These are phyloP conservation scores for Eucalyptus camaldulensis DNA, from an alignment of 345 rosid genomes.

Conservation along the genomic window DNA sequence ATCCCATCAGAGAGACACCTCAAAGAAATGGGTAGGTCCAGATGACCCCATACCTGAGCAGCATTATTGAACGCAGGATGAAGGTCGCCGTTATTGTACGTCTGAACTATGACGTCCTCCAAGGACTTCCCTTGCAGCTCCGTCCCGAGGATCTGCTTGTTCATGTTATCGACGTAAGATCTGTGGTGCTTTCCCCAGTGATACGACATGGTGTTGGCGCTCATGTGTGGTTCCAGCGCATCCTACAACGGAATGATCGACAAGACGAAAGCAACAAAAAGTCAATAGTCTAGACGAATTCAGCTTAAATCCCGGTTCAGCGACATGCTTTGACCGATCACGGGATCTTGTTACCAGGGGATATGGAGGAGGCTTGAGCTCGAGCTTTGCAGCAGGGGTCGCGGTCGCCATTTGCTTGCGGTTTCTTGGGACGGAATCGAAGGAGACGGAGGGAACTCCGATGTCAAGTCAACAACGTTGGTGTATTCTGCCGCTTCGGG, in stretches of 20 bases:
- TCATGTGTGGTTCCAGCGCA: constrained; percentile 94
- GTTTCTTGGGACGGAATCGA: neutral
- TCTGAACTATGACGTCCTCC: constrained; percentile 36
- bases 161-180: constrained; percentile 71
- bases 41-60: constrained; percentile 38
- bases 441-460: neutral
- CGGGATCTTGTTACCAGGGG: neutral
- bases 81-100: constrained; percentile 68
- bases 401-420: neutral
- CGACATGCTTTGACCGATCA: neutral
- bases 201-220: constrained; percentile 56
- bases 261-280: neutral
- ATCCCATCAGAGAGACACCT: neutral
- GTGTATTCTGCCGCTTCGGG: neutral
- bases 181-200: constrained; percentile 98
- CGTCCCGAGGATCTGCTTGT: constrained; percentile 69
- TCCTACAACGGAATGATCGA: constrained; percentile 16
- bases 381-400: neutral
- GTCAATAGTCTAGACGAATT: neutral
- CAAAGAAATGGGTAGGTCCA: neutral
- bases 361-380: neutral
- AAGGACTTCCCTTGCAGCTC: constrained; percentile 47
- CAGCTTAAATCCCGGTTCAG: neutral
- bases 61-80: constrained; percentile 95
- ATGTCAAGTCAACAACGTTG: neutral